Evolutionary conservation across 306 rosid genomes (phyloP).

Genomic region (Vicia faba): DNA sequence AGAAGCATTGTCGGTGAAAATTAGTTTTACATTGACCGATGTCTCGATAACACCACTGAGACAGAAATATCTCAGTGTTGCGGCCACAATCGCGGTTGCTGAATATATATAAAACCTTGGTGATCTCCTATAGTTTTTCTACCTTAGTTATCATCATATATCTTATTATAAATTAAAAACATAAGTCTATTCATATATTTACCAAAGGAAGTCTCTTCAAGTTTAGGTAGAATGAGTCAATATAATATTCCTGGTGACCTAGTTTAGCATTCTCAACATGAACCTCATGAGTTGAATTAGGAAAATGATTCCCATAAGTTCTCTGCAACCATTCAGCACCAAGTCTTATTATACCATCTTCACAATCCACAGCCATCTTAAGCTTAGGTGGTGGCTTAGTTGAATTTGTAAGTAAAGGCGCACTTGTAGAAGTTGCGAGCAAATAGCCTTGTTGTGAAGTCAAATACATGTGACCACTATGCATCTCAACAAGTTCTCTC

Average conservation of each 20-base stretch:
- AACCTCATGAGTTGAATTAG: slow-evolving; percentile 67
- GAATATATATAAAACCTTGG: too few species aligned
- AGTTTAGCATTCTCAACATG: slow-evolving; percentile 86
- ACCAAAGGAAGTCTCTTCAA: slow-evolving; percentile 97
- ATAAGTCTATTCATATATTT: slow-evolving; percentile 37
- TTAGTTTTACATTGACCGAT: too few species aligned
- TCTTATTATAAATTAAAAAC: too few species aligned
- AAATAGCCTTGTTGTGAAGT: slow-evolving; percentile 90
- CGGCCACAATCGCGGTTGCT: too few species aligned
- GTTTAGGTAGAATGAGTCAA: slow-evolving; percentile 88
- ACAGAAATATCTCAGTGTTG: too few species aligned
- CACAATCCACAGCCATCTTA: slow-evolving; percentile 82
- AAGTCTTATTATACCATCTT: slow-evolving; percentile 55
- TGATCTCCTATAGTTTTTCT: too few species aligned
- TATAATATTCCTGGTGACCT: slow-evolving; percentile 71
- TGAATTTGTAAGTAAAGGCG: slow-evolving; percentile 69
- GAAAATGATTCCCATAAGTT: slow-evolving; percentile 69
- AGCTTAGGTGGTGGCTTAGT: slow-evolving; percentile 67
- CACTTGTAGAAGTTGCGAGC: slow-evolving; percentile 89
- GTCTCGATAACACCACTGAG: too few species aligned
- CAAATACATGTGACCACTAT: slow-evolving; percentile 88
- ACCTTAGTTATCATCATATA: too few species aligned
- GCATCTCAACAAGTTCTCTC: slow-evolving; percentile 91
- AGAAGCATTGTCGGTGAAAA: too few species aligned
- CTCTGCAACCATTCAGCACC: slow-evolving; percentile 82